Evolutionary conservation across 176 grass and related monocot genomes (phyloP).

Genomic region (Oryza punctata): DNA sequence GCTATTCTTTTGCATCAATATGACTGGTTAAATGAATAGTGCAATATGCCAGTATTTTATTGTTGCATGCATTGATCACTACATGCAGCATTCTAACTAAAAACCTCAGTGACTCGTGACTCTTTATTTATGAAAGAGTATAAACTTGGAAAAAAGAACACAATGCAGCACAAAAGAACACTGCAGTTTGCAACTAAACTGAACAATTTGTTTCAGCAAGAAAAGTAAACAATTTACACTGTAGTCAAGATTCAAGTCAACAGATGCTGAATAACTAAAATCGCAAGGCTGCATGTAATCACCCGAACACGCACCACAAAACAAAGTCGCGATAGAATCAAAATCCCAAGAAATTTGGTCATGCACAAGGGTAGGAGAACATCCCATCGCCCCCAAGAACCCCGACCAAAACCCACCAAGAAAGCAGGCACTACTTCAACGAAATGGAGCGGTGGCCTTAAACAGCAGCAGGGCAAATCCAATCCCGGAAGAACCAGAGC

Average conservation of each 20-base stretch:
- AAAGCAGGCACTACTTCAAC: background rate
- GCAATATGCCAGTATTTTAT: background rate
- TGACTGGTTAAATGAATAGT: background rate
- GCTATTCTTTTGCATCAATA: background rate
- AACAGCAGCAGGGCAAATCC: background rate
- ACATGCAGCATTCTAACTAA: background rate
- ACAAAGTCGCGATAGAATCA: background rate
- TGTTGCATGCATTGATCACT: background rate
- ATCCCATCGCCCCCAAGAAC: background rate
- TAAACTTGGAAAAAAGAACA: too few species aligned
- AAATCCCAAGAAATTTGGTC: background rate
- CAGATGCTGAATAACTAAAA: background rate
- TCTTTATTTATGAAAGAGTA: background rate
- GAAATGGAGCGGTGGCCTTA: background rate
- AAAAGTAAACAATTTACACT: background rate
- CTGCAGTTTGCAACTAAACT: too few species aligned
- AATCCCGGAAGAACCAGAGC: background rate
- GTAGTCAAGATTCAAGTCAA: background rate
- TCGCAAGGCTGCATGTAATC: background rate
- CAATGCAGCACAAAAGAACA: too few species aligned
- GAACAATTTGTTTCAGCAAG: background rate
- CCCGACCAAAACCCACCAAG: constrained; percentile 15
- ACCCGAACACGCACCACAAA: background rate
- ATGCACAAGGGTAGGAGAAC: background rate
- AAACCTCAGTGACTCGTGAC: constrained; percentile 26